Evolutionary conservation across 2,329 filamentous ascomycete species (phyloP), one percentile per base, ranked within the genome.

Genomic region (Fusarium subglutinans): DNA sequence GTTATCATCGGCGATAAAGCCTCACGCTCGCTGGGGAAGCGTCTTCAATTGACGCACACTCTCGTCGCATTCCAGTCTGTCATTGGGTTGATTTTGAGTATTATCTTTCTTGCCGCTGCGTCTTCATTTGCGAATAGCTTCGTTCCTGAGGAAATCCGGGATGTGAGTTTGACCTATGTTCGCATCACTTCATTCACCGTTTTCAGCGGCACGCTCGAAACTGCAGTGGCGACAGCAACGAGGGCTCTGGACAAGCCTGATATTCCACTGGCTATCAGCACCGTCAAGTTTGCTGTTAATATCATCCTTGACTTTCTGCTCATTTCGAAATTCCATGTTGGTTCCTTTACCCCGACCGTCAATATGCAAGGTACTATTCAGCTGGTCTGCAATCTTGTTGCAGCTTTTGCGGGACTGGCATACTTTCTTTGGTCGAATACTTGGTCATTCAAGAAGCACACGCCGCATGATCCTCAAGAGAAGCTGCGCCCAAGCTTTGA

Each of bases 201-300:
- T 0, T 81, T 94, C 2, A 89, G 87, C 58, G 90, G 89, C 1
- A 87, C 91, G 0, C 80, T 94, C 8, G 90, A 93, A 78, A 88
- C 87, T 1, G 89, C 91, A 0, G 89, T 93, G 0, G 85, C 88
- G 0, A 84, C 87, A 3, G 87, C 87, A 0, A 93, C 91, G 0
- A 83, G 92, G 48, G 90, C 92, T 0, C 81, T 94, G 3, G 92
- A 94, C 78, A 87, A 89, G 57, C 92, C 92, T 0, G 91, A 94
- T 76, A 90, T 94, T 0, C 91, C 91, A 0, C 82, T 94, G 0
- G 76, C 92, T 2, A 91, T 94, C 71, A 93, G 88, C 78, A 87
- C 85, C 0, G 84, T 87, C 58, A 92, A 92, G 72, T 92, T 93
- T 60, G 81, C 84, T 0, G 79, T 92, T 68, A 94, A 94, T 74